Conservation (phyloP, 2,329 filamentous ascomycete genomes). For the Cladophialophora exuberans region DNA sequence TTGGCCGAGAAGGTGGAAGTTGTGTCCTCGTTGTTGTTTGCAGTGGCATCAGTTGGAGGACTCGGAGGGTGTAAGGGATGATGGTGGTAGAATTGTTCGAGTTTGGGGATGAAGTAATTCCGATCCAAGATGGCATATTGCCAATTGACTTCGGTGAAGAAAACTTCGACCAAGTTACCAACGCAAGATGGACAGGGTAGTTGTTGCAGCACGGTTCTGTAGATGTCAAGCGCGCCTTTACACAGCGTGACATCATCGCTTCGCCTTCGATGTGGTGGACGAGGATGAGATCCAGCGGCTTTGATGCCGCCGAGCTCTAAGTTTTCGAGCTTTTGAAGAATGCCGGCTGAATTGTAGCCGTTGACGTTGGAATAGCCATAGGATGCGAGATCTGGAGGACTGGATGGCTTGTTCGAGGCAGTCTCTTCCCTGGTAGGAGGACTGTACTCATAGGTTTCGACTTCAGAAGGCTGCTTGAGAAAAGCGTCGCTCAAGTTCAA, state of each 20-base stretch:
- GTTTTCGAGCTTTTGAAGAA: slow-evolving; percentile 14
- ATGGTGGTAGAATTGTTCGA: slow-evolving; percentile 13
- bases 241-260: slow-evolving; percentile 6
- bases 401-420: too few relatives aligned
- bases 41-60: neutral
- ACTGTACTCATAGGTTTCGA: neutral
- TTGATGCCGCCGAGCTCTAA: slow-evolving; percentile 8
- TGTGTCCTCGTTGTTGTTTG: too few relatives aligned
- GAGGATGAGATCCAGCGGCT: too few relatives aligned
- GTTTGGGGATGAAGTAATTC: slow-evolving; percentile 10
- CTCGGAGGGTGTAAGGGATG: neutral
- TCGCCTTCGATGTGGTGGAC: neutral
- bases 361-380: slow-evolving; percentile 20
- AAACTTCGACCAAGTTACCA: slow-evolving; percentile 6
- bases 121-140: slow-evolving; percentile 16
- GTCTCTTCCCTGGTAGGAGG: neutral
- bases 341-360: slow-evolving; percentile 13
- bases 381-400: slow-evolving; percentile 11
- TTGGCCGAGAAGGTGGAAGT: slow-evolving; percentile 12
- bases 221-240: slow-evolving; percentile 6
- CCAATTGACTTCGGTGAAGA: slow-evolving; percentile 19
- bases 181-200: slow-evolving; percentile 14
- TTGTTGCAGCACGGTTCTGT: slow-evolving; percentile 11
- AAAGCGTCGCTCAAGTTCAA: too few relatives aligned
- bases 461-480: slow-evolving; percentile 1